phyloP scores from a whole-genome alignment of 352 stramenopile species.

The Globisporangium polare region DNA sequence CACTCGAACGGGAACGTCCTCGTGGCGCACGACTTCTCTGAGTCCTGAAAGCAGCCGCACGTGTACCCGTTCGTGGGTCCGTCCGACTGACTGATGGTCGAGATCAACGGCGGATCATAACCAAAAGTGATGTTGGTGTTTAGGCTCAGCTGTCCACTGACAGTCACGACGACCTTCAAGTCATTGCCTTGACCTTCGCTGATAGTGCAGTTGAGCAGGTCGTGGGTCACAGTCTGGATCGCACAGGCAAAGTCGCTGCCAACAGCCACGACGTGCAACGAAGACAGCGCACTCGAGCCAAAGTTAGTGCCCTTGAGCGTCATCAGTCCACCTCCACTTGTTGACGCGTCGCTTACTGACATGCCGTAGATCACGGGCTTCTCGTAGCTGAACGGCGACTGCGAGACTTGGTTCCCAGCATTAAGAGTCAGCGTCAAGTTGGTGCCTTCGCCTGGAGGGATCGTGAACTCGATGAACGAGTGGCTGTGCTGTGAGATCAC shows the following conservation, averaged over 20 bases:
- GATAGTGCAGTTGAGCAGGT: constrained; percentile 29
- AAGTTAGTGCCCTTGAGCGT: constrained; percentile 49
- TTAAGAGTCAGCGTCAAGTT: constrained; percentile 29
- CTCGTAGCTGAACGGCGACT: constrained; percentile 48
- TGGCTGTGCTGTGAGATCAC: constrained; percentile 27
- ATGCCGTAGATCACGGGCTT: constrained; percentile 36
- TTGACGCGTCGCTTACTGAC: constrained; percentile 28
- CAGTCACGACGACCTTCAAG: constrained; percentile 31
- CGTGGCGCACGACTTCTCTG: constrained; percentile 35
- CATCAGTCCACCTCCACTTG: constrained; percentile 40
- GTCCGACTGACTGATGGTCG: constrained; percentile 30
- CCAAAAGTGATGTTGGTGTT: constrained; percentile 26
- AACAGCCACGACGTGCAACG: constrained; percentile 26
- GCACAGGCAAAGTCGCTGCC: constrained; percentile 28
- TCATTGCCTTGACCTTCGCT: constrained; percentile 38
- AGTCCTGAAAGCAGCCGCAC: constrained; percentile 35
- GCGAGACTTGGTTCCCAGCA: constrained; percentile 39
- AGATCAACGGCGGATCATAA: constrained; percentile 40
- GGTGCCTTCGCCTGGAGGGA: constrained; percentile 48
- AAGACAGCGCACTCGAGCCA: constrained; percentile 34
- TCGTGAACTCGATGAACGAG: constrained; percentile 28
- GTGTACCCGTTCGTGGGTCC: constrained; percentile 52
- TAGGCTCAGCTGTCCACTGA: constrained; percentile 31
- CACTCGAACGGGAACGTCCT: constrained; percentile 38
- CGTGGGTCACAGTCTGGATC: constrained; percentile 32